A percentile compares a stretch with the other conserved stretches of the same genome.
phyloP scores from a whole-genome alignment of 306 rosid genomes.

The Castanospermum australe region DNA sequence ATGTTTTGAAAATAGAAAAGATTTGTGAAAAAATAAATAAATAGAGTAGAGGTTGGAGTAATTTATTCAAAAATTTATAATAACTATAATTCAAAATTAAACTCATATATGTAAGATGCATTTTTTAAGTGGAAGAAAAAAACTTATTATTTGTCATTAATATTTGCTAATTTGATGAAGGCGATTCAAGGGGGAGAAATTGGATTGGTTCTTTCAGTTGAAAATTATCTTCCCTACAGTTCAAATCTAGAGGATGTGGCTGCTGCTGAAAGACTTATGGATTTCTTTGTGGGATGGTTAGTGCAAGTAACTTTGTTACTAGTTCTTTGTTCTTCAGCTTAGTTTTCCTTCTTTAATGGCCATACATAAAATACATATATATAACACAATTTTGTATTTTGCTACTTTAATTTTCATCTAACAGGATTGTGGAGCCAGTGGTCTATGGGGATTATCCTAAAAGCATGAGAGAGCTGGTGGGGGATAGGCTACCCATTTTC shows the following conservation, averaged over 20 bases:
- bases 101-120: background rate
- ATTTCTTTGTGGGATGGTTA: conserved; percentile 43
- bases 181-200: conserved; percentile 44
- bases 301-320: background rate
- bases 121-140: background rate
- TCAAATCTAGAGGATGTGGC: conserved; percentile 27
- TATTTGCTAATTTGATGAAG: conserved; percentile 4
- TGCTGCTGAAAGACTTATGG: conserved; percentile 33
- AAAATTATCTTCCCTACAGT: conserved; percentile 26
- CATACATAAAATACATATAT: background rate
- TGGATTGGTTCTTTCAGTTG: conserved; percentile 30
- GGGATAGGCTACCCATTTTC: conserved; percentile 36
- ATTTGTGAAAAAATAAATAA: too few relatives aligned
- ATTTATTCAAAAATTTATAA: too few relatives aligned
- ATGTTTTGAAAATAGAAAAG: too few relatives aligned
- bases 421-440: conserved; percentile 32
- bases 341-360: background rate
- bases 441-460: conserved; percentile 30
- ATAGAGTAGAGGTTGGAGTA: too few relatives aligned
- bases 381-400: background rate
- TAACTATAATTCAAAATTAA: too few relatives aligned
- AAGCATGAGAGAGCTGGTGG: conserved; percentile 20
- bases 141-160: background rate
- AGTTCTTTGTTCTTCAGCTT: background rate
- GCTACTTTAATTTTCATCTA: background rate